A percentile compares a stretch with the other conserved stretches of the same genome.
phyloP scores from a whole-genome alignment of 257 asterid genomes.

The Schizonepeta tenuifolia region DNA sequence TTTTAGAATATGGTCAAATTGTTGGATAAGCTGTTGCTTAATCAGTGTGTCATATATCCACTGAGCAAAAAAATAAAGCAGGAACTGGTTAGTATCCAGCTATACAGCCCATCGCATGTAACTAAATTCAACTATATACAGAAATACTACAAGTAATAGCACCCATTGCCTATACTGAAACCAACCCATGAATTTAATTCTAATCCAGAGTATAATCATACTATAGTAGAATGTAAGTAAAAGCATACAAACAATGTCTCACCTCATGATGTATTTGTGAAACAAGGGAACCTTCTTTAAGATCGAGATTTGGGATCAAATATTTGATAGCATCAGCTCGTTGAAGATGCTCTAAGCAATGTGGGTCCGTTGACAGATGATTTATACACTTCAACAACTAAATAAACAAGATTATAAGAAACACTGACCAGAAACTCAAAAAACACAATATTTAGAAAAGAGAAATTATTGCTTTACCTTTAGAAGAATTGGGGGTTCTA shows the following conservation, averaged over 20 bases:
- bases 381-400: slow-evolving; percentile 93
- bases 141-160: slow-evolving; percentile 18
- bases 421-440: slow-evolving; percentile 17
- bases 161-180: not conserved
- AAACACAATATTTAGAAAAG: slow-evolving; percentile 15
- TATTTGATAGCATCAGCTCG: slow-evolving; percentile 95
- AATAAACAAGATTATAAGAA: slow-evolving; percentile 30
- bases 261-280: slow-evolving; percentile 98
- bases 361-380: slow-evolving; percentile 94
- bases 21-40: not conserved
- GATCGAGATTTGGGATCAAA: slow-evolving; percentile 97
- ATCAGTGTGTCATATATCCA: slow-evolving; percentile 16
- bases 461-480: slow-evolving; percentile 55
- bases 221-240: slow-evolving; percentile 13
- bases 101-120: not conserved
- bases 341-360: slow-evolving; percentile 96
- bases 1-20: not conserved
- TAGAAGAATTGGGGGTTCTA: slow-evolving; percentile 93
- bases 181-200: slow-evolving; percentile 11
- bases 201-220: not conserved
- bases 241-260: slow-evolving; percentile 31
- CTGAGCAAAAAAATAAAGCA: not conserved
- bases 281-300: slow-evolving; percentile 89
- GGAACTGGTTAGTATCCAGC: slow-evolving; percentile 2
- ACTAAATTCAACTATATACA: slow-evolving; percentile 3